Evolutionary conservation across 2,329 filamentous ascomycete genomes (phyloP), one percentile per base, ranked within the genome.

Genomic region (Tolypocladium sp.): DNA sequence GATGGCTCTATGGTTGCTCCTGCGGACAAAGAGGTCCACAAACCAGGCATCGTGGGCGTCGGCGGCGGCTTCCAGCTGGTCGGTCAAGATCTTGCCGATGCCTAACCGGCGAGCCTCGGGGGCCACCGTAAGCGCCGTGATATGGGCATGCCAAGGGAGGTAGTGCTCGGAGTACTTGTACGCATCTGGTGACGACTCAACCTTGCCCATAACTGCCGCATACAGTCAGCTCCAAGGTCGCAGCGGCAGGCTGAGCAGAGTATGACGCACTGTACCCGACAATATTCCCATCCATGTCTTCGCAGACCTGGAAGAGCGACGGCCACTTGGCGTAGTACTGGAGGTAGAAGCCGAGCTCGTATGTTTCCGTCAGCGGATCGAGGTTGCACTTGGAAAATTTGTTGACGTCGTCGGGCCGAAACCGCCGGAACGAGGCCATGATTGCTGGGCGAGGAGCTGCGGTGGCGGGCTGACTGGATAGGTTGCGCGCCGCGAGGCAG

Each of bases 71-170:
- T 97, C 93, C 37, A 99, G 81, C 59, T 90, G 86, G 68, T 89
- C 83, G 0, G 89, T 92, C 42, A 99, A 81, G 53, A 89, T 87
- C 61, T 89, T 91, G 56, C 93, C 94, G 67, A 97, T 89, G 20
- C 94, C 93, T 20, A 94, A 82, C 51, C 94, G 85, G 35, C 94
- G 87, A 56, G 91, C 91, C 59, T 88, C 85, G 0, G 94, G 94
- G 0, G 93, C 88, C 25, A 99, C 91, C 0, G 94, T 97, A 57
- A 99, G 81, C 41, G 93, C 94, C 5, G 94, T 99, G 70, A 99
- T 96, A 75, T 99, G 94, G 25, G 92, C 93, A 77, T 99, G 94
- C 91, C 92, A 97, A n/a, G 93, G 93, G n/a, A 96, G 88, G 76
- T 95, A 96, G 76, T 97, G 92, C 68, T 88, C 82, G 56, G 91